A percentile compares a stretch with the other conserved stretches of the same genome.
Conservation (phyloP, 2,329 filamentous ascomycete genomes). For the Pyrenochaeta sp. region DNA sequence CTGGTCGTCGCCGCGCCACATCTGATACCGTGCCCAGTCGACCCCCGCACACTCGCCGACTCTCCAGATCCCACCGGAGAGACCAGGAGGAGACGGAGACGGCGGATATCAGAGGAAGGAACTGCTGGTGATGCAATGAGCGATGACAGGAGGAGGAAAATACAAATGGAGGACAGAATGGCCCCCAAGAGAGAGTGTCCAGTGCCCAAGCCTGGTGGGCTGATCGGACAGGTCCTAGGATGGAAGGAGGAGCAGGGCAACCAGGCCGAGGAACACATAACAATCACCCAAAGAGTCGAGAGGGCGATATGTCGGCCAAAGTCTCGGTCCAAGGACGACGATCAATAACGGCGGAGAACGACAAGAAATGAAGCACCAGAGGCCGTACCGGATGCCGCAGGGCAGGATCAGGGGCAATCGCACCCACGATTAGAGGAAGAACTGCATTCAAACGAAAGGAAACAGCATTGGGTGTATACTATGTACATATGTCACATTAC, state of each 20-base stretch:
- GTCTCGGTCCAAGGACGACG: constrained; percentile 12
- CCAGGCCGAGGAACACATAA: constrained; percentile 19
- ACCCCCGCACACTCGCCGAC: constrained; percentile 78
- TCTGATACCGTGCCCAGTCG: constrained; percentile 85
- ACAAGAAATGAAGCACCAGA: too few species aligned
- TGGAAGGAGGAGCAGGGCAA: constrained; percentile 58
- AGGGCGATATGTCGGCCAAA: constrained; percentile 16
- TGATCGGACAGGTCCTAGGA: constrained; percentile 77
- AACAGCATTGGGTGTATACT: neutral
- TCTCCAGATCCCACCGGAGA: constrained; percentile 52
- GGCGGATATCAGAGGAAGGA: constrained; percentile 40
- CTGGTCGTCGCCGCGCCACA: constrained; percentile 92
- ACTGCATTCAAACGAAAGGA: neutral
- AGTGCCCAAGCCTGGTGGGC: constrained; percentile 85
- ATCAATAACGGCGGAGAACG: constrained; percentile 21
- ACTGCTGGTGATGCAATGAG: constrained; percentile 27
- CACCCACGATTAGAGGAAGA: too few species aligned
- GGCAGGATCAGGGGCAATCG: too few species aligned
- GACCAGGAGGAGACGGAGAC: constrained; percentile 50
- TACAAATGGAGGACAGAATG: constrained; percentile 28
- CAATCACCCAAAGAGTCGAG: constrained; percentile 18
- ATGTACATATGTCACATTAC: constrained; percentile 6
- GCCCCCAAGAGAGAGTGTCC: constrained; percentile 76
- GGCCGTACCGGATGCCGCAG: too few species aligned
- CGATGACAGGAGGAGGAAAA: constrained; percentile 24